Evolutionary conservation across 2,329 filamentous ascomycete genomes (phyloP).

Genomic region (Paraconiothyrium sp.): DNA sequence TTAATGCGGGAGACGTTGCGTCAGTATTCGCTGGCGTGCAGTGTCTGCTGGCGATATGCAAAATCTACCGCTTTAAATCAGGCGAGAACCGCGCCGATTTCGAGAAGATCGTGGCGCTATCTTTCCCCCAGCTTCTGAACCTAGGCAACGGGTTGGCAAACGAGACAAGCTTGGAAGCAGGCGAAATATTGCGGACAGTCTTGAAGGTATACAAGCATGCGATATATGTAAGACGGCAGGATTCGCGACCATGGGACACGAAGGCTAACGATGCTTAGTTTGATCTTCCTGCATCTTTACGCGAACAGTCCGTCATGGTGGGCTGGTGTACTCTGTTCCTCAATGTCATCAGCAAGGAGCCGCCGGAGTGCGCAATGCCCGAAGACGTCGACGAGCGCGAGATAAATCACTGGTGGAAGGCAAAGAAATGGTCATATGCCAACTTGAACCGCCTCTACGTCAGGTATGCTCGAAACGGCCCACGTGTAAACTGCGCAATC

Average conservation of each 20-base stretch:
- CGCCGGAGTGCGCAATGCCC: slow-evolving; percentile 79
- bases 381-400: slow-evolving; percentile 88
- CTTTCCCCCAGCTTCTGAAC: slow-evolving; percentile 85
- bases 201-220: slow-evolving; percentile 98
- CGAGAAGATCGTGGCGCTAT: slow-evolving; percentile 90
- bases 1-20: slow-evolving; percentile 84
- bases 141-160: slow-evolving; percentile 90
- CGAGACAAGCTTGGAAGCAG: slow-evolving; percentile 91
- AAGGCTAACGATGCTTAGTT: slow-evolving; percentile 66
- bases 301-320: slow-evolving; percentile 83
- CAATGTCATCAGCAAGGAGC: slow-evolving; percentile 84
- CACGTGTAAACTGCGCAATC: background rate
- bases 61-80: slow-evolving; percentile 92
- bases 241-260: slow-evolving; percentile 23
- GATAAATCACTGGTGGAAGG: slow-evolving; percentile 98
- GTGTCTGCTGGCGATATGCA: slow-evolving; percentile 92
- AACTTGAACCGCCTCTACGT: slow-evolving; percentile 97
- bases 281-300: slow-evolving; percentile 81
- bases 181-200: slow-evolving; percentile 94
- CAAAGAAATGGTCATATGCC: slow-evolving; percentile 99
- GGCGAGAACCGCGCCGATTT: slow-evolving; percentile 86
- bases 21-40: slow-evolving; percentile 94
- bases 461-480: slow-evolving; percentile 63
- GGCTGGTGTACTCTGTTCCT: slow-evolving; percentile 97
- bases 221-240: slow-evolving; percentile 77